Base-by-base conservation (phyloP, 1,284 basidiomycete genomes). In the Microbotryum lychnidis-dioicae region DNA sequence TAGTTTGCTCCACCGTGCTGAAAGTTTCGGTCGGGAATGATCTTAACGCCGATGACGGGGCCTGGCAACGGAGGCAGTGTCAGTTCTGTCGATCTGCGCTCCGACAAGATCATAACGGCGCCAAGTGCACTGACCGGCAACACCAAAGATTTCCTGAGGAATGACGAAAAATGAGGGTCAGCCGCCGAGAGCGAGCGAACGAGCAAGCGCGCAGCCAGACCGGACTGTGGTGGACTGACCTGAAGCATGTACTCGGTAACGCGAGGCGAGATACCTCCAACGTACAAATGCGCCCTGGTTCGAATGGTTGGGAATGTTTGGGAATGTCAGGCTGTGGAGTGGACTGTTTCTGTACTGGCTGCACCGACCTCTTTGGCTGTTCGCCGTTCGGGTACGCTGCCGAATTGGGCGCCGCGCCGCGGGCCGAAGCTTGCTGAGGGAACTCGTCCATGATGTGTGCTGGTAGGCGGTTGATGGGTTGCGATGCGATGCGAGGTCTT, bases 1-100 rank as follows among this genome's bases (percentile, higher is more conserved):
- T 97, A 98, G 81, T 96, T 97, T 77, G 94, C 87, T 61, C 91
- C 92, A 62, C 91, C 93, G 74, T 96, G 92, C 77, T 93, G 89
- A 76, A 91, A 96, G 80, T 93, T 97, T 72, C 91, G 85, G 79
- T 97, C 93, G 50, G 92, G 91, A 75, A 98, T 96, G 76, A 98
- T 97, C 84, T 97, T 97, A 76, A 96, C 93, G 73, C 91, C 88
- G 76, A 93, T 89, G 66, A 97, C 91, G 63, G 88, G 86, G 48
- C 93, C 93, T 73, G 91, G 31, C 21, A 29, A 33, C 14, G 12
- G 37, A 42, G 37, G 37, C 37, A 42, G 14, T 42, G 16, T 42
- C 16, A 42, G 37, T 42, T 8, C 31, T 31, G 9, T 31, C 31
- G 31, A 31, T 31, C 8, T 10, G 8, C 6, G 31, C 31, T 31